Percentiles rank a stretch among this genome's conserved stretches.
phyloP scores from a whole-genome alignment of 2,329 filamentous ascomycete genomes.

The Colletotrichum sp. region DNA sequence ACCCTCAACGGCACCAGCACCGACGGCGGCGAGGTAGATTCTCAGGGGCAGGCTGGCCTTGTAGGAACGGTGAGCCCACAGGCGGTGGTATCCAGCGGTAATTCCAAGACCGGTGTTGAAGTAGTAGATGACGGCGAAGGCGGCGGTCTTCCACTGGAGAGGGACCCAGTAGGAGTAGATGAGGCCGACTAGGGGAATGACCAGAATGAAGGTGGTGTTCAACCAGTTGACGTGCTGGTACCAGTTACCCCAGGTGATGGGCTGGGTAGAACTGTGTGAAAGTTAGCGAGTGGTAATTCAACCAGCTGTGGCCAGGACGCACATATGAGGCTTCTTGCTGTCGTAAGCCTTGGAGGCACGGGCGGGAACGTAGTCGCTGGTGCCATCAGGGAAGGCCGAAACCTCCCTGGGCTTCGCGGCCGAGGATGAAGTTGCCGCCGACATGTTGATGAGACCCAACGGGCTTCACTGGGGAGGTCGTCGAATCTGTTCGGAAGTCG shows the following conservation, averaged over 20 bases:
- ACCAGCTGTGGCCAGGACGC: neutral
- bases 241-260: constrained; percentile 84
- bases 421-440: constrained; percentile 36
- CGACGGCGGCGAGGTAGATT: constrained; percentile 82
- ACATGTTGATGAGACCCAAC: constrained; percentile 9
- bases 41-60: constrained; percentile 77
- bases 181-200: constrained; percentile 76
- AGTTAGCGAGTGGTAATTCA: neutral
- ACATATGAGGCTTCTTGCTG: constrained; percentile 78
- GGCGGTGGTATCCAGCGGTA: constrained; percentile 72
- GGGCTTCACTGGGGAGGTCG: neutral
- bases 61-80: constrained; percentile 88
- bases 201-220: constrained; percentile 81
- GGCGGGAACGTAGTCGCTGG: constrained; percentile 59
- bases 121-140: constrained; percentile 81
- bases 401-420: constrained; percentile 42
- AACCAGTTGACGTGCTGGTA: constrained; percentile 95
- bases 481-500: neutral
- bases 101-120: constrained; percentile 84
- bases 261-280: constrained; percentile 64
- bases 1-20: constrained; percentile 83
- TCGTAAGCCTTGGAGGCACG: constrained; percentile 52
- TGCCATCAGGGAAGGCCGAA: constrained; percentile 55
- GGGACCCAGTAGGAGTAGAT: constrained; percentile 81
- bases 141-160: constrained; percentile 70